Evolutionary conservation across 495 filamentous ascomycete species (phyloP).

Genomic region (Neurospora cerealis): DNA sequence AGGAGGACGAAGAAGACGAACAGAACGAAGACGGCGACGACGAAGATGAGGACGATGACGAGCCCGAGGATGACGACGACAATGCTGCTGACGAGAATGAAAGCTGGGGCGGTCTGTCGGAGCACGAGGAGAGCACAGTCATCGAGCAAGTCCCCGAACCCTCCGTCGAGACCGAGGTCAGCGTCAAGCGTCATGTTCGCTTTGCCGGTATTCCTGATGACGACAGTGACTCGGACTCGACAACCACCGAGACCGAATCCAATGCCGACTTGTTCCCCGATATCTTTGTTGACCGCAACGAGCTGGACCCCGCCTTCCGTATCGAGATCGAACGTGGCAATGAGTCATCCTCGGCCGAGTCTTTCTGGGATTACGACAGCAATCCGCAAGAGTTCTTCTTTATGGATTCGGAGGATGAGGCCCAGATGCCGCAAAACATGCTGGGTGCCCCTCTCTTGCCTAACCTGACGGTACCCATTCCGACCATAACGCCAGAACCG

Average conservation of each 20-base stretch:
- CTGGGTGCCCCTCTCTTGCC: background rate
- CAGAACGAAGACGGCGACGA: slow-evolving; percentile 28
- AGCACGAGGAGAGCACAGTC: slow-evolving; percentile 35
- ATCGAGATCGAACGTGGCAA: slow-evolving; percentile 55
- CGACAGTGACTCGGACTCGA: slow-evolving; percentile 39
- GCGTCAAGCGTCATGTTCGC: slow-evolving; percentile 41
- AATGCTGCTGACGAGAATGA: slow-evolving; percentile 32
- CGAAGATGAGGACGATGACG: slow-evolving; percentile 21
- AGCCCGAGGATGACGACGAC: slow-evolving; percentile 23
- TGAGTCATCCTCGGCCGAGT: slow-evolving; percentile 33
- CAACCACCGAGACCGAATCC: slow-evolving; percentile 35
- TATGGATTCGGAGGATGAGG: slow-evolving; percentile 25
- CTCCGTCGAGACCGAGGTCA: slow-evolving; percentile 34
- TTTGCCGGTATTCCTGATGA: slow-evolving; percentile 38
- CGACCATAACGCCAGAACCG: slow-evolving; percentile 26
- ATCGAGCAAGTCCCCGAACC: slow-evolving; percentile 29
- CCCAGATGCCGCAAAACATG: background rate
- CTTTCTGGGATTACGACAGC: slow-evolving; percentile 36
- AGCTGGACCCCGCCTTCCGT: slow-evolving; percentile 57
- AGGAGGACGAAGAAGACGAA: slow-evolving; percentile 30
- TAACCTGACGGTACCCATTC: slow-evolving; percentile 16
- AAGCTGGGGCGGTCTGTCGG: slow-evolving; percentile 48
- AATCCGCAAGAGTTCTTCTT: slow-evolving; percentile 12
- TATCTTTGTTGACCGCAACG: slow-evolving; percentile 62
- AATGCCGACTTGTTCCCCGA: slow-evolving; percentile 51